These are phyloP conservation scores for Juncus inflexus DNA, from an alignment of 176 grass and related monocot genomes.

Conservation along the genomic window DNA sequence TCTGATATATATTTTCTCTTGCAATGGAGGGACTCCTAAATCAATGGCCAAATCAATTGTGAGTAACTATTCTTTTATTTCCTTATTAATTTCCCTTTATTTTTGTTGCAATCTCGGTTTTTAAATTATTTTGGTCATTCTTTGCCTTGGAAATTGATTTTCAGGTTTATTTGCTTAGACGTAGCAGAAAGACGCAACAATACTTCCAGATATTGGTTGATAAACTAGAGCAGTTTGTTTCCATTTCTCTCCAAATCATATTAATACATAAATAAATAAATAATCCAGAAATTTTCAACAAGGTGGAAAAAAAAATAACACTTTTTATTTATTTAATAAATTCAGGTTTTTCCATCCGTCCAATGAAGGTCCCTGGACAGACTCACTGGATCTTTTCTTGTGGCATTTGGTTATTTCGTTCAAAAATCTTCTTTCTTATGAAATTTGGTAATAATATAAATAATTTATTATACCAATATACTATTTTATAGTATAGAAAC, in stretches of 20 bases:
- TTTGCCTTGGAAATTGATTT: conserved; percentile 23
- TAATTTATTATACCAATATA: too few species aligned
- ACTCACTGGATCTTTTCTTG: conserved; percentile 71
- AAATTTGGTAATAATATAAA: conserved; percentile 44
- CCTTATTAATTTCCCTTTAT: conserved; percentile 3
- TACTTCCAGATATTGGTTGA: conserved; percentile 84
- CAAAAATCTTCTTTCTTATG: conserved; percentile 69
- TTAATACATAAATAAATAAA: conserved; percentile 13
- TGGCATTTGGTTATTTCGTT: conserved; percentile 69
- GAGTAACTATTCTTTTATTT: not conserved
- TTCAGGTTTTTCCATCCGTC: conserved; percentile 92
- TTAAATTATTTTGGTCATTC: not conserved
- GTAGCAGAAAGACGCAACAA: conserved; percentile 48
- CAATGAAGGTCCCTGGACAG: conserved; percentile 91
- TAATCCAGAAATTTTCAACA: too few species aligned
- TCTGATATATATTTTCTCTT: conserved; percentile 6
- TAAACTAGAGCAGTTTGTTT: conserved; percentile 78
- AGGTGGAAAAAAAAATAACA: too few species aligned
- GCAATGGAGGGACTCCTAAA: conserved; percentile 8
- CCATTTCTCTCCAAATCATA: conserved; percentile 33
- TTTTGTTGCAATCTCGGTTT: not conserved
- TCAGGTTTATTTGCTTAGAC: conserved; percentile 89
- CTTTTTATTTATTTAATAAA: conserved; percentile 17
- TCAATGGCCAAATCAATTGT: conserved; percentile 23
- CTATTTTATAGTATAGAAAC: conserved; percentile 18